Base-by-base conservation (phyloP, 2,329 filamentous ascomycete species). In the Pseudogymnoascus sp. region DNA sequence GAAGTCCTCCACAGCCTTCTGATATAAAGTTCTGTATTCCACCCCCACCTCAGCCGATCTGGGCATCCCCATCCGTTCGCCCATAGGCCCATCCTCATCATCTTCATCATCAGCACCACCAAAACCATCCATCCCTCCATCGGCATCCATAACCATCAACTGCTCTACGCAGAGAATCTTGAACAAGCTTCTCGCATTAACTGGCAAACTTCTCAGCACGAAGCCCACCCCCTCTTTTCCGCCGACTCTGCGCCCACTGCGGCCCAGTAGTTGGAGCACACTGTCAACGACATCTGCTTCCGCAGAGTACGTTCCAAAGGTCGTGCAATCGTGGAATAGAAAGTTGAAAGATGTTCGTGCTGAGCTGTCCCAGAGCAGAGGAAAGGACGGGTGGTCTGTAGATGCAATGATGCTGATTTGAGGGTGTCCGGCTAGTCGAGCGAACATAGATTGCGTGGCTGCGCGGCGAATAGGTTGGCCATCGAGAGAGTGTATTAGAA, bases 1-100 rank as follows among this genome's bases (percentile, higher is more conserved):
- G 74, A 99, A 97, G 71, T 96, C 92, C 75, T 97, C 92, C 4
- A 93, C 88, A 2, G 94, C 92, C 77, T 96, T 97, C 72, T 96
- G 92, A 72, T 97, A 99, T 66, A 99, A 75, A 68, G 91, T 87
- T 21, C 91, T 82, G 73, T 97, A 97, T 76, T 97, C 93, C 13
- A 99, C 86, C 0, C 89, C 92, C 2, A 84, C 69, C 27, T 79
- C 76, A 58, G 36, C 61, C 58, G 60, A 66, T 13, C 61, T 62
- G 13, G 36, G 21, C 66, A 65, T 52, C 13, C 45, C 45, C 25
- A 52, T 52, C 13, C 45, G 45, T 2, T 52, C 45, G 59, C 61
- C 27, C 62, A 65, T 33, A 69, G 73, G 35, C 69, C 63, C 62
- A 6, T 66, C 72, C 10, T 72, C 73, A 35, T 71, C 65, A 9